Percentiles rank a stretch among this genome's conserved stretches.
phyloP scores from a whole-genome alignment of 2,329 filamentous ascomycete species.

The Hymenoscyphus occultus region DNA sequence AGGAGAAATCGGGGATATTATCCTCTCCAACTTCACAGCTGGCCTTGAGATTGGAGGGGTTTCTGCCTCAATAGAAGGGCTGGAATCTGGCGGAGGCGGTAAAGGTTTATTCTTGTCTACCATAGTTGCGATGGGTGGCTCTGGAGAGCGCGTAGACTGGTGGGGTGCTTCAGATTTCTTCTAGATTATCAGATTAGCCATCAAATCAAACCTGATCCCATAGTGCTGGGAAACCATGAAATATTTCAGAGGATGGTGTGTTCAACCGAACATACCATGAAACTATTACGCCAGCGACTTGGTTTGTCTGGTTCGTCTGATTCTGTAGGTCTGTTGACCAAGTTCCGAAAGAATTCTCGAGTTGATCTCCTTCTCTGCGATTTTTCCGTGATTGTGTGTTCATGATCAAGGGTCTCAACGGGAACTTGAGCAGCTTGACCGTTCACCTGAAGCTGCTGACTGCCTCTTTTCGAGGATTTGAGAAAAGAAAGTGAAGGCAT shows the following conservation, averaged over 20 bases:
- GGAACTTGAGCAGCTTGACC: slow-evolving; percentile 15
- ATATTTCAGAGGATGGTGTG: background rate
- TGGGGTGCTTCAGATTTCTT: slow-evolving; percentile 11
- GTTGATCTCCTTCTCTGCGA: slow-evolving; percentile 34
- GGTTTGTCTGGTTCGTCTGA: slow-evolving; percentile 20
- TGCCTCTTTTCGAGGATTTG: slow-evolving; percentile 14
- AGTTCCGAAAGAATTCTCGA: slow-evolving; percentile 36
- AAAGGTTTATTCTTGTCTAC: slow-evolving; percentile 54
- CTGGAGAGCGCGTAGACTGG: slow-evolving; percentile 17
- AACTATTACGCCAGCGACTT: slow-evolving; percentile 22
- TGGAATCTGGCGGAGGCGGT: slow-evolving; percentile 47
- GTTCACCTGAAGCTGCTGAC: slow-evolving; percentile 19
- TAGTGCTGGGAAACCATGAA: background rate
- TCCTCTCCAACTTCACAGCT: slow-evolving; percentile 44
- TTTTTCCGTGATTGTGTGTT: slow-evolving; percentile 27
- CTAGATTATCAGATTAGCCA: slow-evolving; percentile 11
- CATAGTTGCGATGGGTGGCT: slow-evolving; percentile 23
- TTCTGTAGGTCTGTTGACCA: slow-evolving; percentile 31
- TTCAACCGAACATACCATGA: slow-evolving; percentile 17
- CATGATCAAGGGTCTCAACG: slow-evolving; percentile 4
- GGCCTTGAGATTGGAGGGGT: slow-evolving; percentile 30
- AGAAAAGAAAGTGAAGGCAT: slow-evolving; percentile 26
- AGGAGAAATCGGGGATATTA: slow-evolving; percentile 58
- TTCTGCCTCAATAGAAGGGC: slow-evolving; percentile 38
- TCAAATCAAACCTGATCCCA: background rate